Conservation (phyloP, 148 eudicot species). For the Salicornia ramosissima region DNA sequence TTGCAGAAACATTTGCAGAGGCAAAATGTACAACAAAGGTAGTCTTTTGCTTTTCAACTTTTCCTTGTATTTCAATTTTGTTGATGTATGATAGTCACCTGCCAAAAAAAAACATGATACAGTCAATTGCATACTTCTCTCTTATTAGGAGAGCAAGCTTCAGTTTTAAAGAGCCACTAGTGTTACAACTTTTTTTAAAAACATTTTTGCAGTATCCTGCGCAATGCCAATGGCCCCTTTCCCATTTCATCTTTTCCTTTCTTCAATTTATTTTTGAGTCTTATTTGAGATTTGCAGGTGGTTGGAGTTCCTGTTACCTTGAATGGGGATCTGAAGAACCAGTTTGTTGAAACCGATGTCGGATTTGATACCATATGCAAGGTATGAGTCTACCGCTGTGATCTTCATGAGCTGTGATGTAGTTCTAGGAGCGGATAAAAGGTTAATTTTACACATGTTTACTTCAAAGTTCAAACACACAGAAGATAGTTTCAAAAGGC, state of each 20-base stretch:
- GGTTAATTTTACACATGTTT: background rate
- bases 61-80: background rate
- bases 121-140: background rate
- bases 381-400: constrained; percentile 35
- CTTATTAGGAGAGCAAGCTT: constrained; percentile 9
- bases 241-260: background rate
- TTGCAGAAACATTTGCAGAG: constrained; percentile 94
- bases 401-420: background rate
- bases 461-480: background rate
- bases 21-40: constrained; percentile 89
- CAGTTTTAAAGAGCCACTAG: background rate
- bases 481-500: background rate
- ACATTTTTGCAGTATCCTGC: background rate
- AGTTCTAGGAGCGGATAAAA: background rate
- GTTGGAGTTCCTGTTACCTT: constrained; percentile 95
- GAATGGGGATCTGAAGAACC: constrained; percentile 52
- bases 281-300: constrained; percentile 41
- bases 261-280: background rate
- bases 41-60: background rate
- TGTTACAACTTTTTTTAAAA: background rate
- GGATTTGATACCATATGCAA: constrained; percentile 73
- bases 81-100: background rate
- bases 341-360: constrained; percentile 49
- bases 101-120: no score
- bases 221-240: no score